These are phyloP conservation scores for Rhodotorula taiwanensis DNA, from an alignment of 768 basidiomycete species.

Conservation along the genomic window DNA sequence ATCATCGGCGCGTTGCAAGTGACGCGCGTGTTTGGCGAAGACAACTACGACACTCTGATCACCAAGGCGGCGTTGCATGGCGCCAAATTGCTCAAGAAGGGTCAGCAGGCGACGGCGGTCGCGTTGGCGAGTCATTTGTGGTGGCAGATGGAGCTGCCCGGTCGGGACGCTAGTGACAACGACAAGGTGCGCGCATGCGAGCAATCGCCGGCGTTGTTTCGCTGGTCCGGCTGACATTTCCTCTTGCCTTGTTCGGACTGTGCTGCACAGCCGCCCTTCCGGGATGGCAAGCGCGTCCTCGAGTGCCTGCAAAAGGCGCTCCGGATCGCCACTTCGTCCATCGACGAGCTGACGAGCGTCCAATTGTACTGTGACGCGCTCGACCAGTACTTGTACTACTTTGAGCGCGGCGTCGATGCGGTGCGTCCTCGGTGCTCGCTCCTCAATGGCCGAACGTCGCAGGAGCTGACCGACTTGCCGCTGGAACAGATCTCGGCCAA, in stretches of 20 bases:
- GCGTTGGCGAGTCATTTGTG: slow-evolving; percentile 92
- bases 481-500: slow-evolving; percentile 71
- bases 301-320: slow-evolving; percentile 96
- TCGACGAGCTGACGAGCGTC: slow-evolving; percentile 92
- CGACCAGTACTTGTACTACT: slow-evolving; percentile 91
- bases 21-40: slow-evolving; percentile 80
- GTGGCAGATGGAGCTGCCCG: slow-evolving; percentile 75
- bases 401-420: slow-evolving; percentile 84
- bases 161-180: slow-evolving; percentile 47
- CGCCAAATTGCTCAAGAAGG: slow-evolving; percentile 93
- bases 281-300: slow-evolving; percentile 93
- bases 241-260: too few species aligned
- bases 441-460: not conserved
- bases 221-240: too few species aligned
- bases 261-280: slow-evolving; percentile 44
- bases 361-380: slow-evolving; percentile 94
- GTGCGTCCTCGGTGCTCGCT: slow-evolving; percentile 51
- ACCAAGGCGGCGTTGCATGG: slow-evolving; percentile 98
- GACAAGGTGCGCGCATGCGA: slow-evolving; percentile 46
- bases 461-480: not conserved
- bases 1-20: slow-evolving; percentile 86
- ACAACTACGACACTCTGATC: slow-evolving; percentile 95
- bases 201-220: not conserved
- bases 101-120: slow-evolving; percentile 92
- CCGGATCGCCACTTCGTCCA: slow-evolving; percentile 89